Conservation (phyloP, 2,329 filamentous ascomycete species). For the Gnomoniopsis smithogilvyi region DNA sequence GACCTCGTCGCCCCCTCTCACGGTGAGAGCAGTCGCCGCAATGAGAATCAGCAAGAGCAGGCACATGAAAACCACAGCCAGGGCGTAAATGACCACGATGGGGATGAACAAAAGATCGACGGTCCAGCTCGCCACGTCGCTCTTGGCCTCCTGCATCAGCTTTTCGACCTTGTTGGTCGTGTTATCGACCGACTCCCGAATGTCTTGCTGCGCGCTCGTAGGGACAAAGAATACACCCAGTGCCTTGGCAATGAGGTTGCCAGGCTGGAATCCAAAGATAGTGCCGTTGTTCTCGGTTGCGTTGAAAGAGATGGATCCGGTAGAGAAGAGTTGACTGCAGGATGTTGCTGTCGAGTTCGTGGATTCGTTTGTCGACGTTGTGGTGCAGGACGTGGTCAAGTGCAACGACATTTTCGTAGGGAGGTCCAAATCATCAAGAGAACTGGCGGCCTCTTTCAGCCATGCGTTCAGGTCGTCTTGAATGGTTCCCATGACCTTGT, state of each 20-base stretch:
- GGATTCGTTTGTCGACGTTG: background rate
- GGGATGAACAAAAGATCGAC: conserved; percentile 15
- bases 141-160: conserved; percentile 9
- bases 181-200: conserved; percentile 13
- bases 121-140: conserved; percentile 11
- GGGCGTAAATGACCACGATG: conserved; percentile 16
- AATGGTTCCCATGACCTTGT: conserved; percentile 14
- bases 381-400: conserved; percentile 16
- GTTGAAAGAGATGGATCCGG: conserved; percentile 3
- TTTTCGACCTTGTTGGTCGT: conserved; percentile 14
- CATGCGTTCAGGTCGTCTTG: conserved; percentile 16
- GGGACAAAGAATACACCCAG: conserved; percentile 18
- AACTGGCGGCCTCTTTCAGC: conserved; percentile 11
- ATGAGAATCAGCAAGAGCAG: conserved; percentile 13
- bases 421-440: conserved; percentile 14
- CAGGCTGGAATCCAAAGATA: conserved; percentile 17
- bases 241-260: conserved; percentile 9
- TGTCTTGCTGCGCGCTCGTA: conserved; percentile 6
- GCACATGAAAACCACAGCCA: conserved; percentile 4
- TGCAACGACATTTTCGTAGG: conserved; percentile 13
- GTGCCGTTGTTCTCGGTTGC: conserved; percentile 13
- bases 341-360: conserved; percentile 5
- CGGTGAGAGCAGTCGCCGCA: background rate
- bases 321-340: conserved; percentile 10
- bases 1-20: conserved; percentile 1